These are phyloP conservation scores for Moricandia arvensis DNA, from an alignment of 345 rosid genomes.

Conservation along the genomic window DNA sequence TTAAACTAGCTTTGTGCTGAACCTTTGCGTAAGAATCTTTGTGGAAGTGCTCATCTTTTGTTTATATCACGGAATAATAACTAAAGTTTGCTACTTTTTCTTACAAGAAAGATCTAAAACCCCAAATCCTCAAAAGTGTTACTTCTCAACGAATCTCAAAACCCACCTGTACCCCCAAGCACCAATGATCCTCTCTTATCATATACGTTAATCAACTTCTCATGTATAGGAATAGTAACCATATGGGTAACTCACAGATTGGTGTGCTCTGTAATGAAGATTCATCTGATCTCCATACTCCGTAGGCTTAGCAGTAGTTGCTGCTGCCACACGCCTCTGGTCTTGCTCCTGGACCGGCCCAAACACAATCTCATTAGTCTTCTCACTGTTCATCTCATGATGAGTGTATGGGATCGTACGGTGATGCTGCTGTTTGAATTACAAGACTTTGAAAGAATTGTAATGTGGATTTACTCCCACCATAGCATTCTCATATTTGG, in stretches of 20 bases:
- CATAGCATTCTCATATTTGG: too few relatives aligned
- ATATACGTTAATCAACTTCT: too few relatives aligned
- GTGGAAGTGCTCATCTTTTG: background rate
- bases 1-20: background rate
- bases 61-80: constrained; percentile 44
- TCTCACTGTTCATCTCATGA: constrained; percentile 66
- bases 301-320: constrained; percentile 53
- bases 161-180: constrained; percentile 12
- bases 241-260: constrained; percentile 57
- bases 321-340: constrained; percentile 42
- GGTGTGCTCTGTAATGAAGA: constrained; percentile 45
- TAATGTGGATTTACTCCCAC: too few relatives aligned
- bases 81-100: constrained; percentile 20
- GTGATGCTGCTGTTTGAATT: constrained; percentile 55
- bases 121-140: constrained; percentile 50
- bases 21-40: constrained; percentile 20
- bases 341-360: constrained; percentile 73
- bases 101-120: constrained; percentile 24
- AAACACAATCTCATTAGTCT: constrained; percentile 65
- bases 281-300: constrained; percentile 47
- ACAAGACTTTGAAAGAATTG: too few relatives aligned
- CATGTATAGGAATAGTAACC: constrained; percentile 46
- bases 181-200: constrained; percentile 29
- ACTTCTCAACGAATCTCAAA: background rate
- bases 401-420: constrained; percentile 59